phyloP scores from a whole-genome alignment of 768 basidiomycete species.

The Polyporus arcularius region DNA sequence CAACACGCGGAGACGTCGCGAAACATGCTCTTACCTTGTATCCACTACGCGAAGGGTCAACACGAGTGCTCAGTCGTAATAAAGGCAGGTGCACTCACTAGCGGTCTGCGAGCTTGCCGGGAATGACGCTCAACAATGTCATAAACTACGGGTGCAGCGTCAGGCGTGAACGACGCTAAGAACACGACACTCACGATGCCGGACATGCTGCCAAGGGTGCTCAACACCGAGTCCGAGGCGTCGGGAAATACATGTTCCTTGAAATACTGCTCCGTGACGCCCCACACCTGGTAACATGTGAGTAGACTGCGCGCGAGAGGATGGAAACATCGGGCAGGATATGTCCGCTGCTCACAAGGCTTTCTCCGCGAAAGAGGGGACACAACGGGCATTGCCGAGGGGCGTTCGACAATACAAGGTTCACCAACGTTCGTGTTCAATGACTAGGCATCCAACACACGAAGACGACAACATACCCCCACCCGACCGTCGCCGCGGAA shows the following conservation, averaged over 20 bases:
- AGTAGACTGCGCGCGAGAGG: slow-evolving; percentile 23
- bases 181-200: slow-evolving; percentile 19
- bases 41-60: slow-evolving; percentile 10
- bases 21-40: slow-evolving; percentile 12
- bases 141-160: slow-evolving; percentile 16
- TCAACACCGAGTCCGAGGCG: slow-evolving; percentile 23
- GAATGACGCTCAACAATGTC: slow-evolving; percentile 22
- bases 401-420: not conserved
- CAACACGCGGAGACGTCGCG: not conserved
- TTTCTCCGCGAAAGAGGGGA: slow-evolving; percentile 12
- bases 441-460: not conserved
- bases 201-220: slow-evolving; percentile 22
- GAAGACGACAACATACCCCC: slow-evolving; percentile 24
- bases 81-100: slow-evolving; percentile 16
- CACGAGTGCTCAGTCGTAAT: not conserved
- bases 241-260: slow-evolving; percentile 25
- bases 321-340: slow-evolving; percentile 16
- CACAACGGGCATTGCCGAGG: slow-evolving; percentile 7
- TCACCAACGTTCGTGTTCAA: slow-evolving; percentile 9
- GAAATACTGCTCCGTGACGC: slow-evolving; percentile 40
- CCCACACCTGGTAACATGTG: slow-evolving; percentile 28
- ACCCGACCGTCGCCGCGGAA: slow-evolving; percentile 23
- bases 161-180: not conserved
- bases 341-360: slow-evolving; percentile 28
- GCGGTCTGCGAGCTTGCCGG: slow-evolving; percentile 25